Evolutionary conservation across 2,329 filamentous ascomycete genomes (phyloP), one percentile per base, ranked within the genome.

Genomic region (Colletotrichum tropicicola): DNA sequence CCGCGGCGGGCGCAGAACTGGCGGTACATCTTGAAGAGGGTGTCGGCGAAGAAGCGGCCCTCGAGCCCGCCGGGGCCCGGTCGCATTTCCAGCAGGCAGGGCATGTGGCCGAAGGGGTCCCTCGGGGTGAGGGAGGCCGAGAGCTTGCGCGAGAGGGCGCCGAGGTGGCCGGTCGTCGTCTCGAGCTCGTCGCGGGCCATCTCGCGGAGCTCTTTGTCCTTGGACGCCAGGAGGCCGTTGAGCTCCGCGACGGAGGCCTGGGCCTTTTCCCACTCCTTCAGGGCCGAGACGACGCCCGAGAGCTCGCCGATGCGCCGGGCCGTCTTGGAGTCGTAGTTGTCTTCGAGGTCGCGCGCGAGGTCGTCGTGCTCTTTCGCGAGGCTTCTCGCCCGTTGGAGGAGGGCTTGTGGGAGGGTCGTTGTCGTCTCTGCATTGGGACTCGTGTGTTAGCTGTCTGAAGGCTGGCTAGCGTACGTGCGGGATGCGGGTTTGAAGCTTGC

Each of bases 11-110:
- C 80, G 78, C 94, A 97, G 72, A 94, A 94, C 1, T 83, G 82
- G 68, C 89, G 87, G 80, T 99, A 99, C 96, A 99, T 98, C 70
- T 90, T 89, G 70, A 97, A 88, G 6, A 99, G 79, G 55, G 96
- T 89, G 58, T 92, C 92, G 12, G 94, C 93, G 71, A 99, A 99
- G 67, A 97, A 89, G 0, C 93, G 90, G 3, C 95, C 94, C 79
- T 99, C 96, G 61, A 93, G 89, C 2, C 96, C 96, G 37, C 96
- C 96, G 0, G 94, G 94, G 0, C 96, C 96, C 0, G 96, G 96
- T 1, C 94, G 88, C 65, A 99, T 92, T 79, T 99, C 96, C 43
- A 99, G 80, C 68, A 99, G 85, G 77, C 95, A 98, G 56, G 94
- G 93, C 70, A 98, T 86, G 67, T 93, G 87, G 30, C 93, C 93